phyloP scores from a whole-genome alignment of 768 basidiomycete species.

The Trametes punicea region DNA sequence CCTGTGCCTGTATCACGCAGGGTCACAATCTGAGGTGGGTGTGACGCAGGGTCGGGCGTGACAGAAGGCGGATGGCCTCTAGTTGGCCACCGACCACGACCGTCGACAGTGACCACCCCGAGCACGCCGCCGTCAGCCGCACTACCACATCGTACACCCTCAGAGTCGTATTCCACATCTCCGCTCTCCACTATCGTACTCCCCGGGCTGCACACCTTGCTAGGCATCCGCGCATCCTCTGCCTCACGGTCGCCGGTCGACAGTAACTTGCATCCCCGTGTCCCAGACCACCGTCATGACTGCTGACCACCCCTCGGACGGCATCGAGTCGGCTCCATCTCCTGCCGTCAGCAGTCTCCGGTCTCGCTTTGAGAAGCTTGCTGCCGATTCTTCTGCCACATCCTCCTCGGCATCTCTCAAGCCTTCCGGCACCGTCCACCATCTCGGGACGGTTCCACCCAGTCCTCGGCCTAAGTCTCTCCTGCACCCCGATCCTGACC shows the following conservation, averaged over 20 bases:
- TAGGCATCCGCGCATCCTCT: background rate
- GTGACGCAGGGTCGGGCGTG: slow-evolving; percentile 5
- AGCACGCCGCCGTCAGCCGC: background rate
- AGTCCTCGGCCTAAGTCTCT: slow-evolving; percentile 37
- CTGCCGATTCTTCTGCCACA: slow-evolving; percentile 36
- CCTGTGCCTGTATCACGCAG: background rate
- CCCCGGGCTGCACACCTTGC: background rate
- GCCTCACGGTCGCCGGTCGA: slow-evolving; percentile 14
- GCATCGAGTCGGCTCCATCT: slow-evolving; percentile 52
- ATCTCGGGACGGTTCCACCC: slow-evolving; percentile 26
- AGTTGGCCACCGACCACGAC: slow-evolving; percentile 1
- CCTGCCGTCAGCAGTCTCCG: slow-evolving; percentile 68
- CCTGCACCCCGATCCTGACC: slow-evolving; percentile 32
- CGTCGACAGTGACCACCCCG: background rate
- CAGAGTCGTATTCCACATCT: background rate
- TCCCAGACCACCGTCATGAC: slow-evolving; percentile 17
- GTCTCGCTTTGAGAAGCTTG: slow-evolving; percentile 69
- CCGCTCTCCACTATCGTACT: background rate
- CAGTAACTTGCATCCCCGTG: background rate
- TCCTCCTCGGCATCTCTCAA: slow-evolving; percentile 9
- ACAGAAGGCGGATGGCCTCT: background rate
- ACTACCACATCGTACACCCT: background rate
- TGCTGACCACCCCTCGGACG: slow-evolving; percentile 16
- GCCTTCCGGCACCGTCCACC: slow-evolving; percentile 1
- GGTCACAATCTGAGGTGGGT: background rate